Conservation (phyloP, 2,329 filamentous ascomycete genomes). For the Ilyonectria destructans region DNA sequence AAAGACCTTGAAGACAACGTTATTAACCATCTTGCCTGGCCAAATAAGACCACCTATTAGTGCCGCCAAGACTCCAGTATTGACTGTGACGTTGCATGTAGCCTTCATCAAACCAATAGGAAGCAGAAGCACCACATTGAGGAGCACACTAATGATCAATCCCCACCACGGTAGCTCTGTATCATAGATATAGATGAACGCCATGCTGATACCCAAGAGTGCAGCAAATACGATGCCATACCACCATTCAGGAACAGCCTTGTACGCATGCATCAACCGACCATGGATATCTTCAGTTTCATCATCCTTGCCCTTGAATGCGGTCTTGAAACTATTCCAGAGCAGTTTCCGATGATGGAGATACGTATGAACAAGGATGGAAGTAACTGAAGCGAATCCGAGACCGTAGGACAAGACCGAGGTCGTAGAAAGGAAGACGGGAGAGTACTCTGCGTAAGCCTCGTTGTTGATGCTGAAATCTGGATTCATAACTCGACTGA, state of each 20-base stretch:
- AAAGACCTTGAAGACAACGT: slow-evolving; percentile 67
- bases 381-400: slow-evolving; percentile 70
- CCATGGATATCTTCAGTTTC: slow-evolving; percentile 68
- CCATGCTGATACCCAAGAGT: slow-evolving; percentile 67
- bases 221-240: slow-evolving; percentile 63
- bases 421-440: slow-evolving; percentile 68
- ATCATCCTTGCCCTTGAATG: slow-evolving; percentile 48
- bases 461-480: slow-evolving; percentile 68
- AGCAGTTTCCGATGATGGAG: slow-evolving; percentile 70
- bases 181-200: slow-evolving; percentile 54
- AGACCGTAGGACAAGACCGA: slow-evolving; percentile 72
- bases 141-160: slow-evolving; percentile 58
- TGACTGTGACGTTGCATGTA: slow-evolving; percentile 66
- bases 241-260: slow-evolving; percentile 72
- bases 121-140: slow-evolving; percentile 60
- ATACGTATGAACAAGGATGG: slow-evolving; percentile 67
- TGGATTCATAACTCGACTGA: slow-evolving; percentile 67
- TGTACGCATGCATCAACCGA: slow-evolving; percentile 72
- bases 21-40: slow-evolving; percentile 64
- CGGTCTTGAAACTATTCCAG: slow-evolving; percentile 45
- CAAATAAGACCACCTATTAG: slow-evolving; percentile 67
- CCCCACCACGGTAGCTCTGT: slow-evolving; percentile 64
- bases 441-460: slow-evolving; percentile 73
- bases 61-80: slow-evolving; percentile 66
- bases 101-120: slow-evolving; percentile 64